These are phyloP conservation scores for Biscogniauxia sp. DNA, from an alignment of 2,329 filamentous ascomycete genomes.

Conservation along the genomic window DNA sequence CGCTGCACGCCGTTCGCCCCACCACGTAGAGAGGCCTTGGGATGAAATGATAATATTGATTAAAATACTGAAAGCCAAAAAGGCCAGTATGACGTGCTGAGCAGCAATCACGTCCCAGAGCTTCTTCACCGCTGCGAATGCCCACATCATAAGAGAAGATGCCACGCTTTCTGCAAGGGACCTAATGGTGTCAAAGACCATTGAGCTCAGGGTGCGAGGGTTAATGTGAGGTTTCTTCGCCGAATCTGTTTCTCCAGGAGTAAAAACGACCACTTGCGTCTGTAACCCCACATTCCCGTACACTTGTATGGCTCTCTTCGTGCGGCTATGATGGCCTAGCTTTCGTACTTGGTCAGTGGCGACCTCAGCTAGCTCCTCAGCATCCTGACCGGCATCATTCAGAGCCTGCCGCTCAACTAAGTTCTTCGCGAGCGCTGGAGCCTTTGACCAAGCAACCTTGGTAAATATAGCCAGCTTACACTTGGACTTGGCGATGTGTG, in stretches of 20 bases:
- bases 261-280: slow-evolving; percentile 61
- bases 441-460: slow-evolving; percentile 80
- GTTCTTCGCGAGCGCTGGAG: slow-evolving; percentile 58
- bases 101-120: slow-evolving; percentile 68
- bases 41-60: slow-evolving; percentile 75
- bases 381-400: slow-evolving; percentile 70
- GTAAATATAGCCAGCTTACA: slow-evolving; percentile 89
- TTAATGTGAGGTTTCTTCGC: slow-evolving; percentile 59
- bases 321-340: slow-evolving; percentile 70
- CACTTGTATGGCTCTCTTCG: slow-evolving; percentile 74
- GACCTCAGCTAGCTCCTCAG: slow-evolving; percentile 71
- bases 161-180: slow-evolving; percentile 73
- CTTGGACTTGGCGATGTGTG: slow-evolving; percentile 85
- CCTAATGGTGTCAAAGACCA: slow-evolving; percentile 70
- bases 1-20: slow-evolving; percentile 75
- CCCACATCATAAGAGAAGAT: slow-evolving; percentile 74
- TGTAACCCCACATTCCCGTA: slow-evolving; percentile 74
- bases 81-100: slow-evolving; percentile 68
- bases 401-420: slow-evolving; percentile 70
- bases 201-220: slow-evolving; percentile 60
- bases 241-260: slow-evolving; percentile 46
- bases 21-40: slow-evolving; percentile 74
- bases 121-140: slow-evolving; percentile 63
- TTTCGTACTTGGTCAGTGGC: slow-evolving; percentile 75
- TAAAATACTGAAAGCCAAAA: slow-evolving; percentile 67